Percentiles rank a stretch among this genome's conserved stretches.
Evolutionary conservation across 2,329 filamentous ascomycete species (phyloP).

Genomic region (Thielaviopsis populi): DNA sequence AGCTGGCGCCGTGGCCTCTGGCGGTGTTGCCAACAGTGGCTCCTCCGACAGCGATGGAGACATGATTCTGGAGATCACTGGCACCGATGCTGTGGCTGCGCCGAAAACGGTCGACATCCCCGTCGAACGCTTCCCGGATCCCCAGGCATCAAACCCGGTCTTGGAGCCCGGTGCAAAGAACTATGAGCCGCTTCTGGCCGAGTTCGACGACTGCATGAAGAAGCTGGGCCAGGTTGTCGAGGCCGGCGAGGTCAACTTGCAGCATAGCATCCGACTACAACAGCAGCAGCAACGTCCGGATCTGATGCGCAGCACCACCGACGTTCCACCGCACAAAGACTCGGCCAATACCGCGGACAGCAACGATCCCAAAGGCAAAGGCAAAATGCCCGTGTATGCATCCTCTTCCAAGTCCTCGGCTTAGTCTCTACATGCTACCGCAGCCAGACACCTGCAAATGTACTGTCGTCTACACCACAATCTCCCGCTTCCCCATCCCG

Average conservation of each 20-base stretch:
- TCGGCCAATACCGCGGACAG: constrained; percentile 6
- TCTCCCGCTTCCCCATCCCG: too few relatives aligned
- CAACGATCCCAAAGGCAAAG: constrained; percentile 1
- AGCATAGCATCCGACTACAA: constrained; percentile 19
- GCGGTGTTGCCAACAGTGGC: not conserved
- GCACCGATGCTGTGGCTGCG: not conserved
- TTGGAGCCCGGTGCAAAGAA: constrained; percentile 25
- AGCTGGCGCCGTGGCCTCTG: constrained; percentile 17
- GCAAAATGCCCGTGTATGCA: not conserved
- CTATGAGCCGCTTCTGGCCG: constrained; percentile 36
- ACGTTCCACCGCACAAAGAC: not conserved
- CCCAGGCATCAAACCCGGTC: constrained; percentile 11
- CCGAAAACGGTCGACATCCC: not conserved
- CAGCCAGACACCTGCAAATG: not conserved
- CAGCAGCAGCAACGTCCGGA: constrained; percentile 9
- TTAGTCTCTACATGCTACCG: not conserved
- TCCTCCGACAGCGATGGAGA: constrained; percentile 10
- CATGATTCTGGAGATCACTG: constrained; percentile 12
- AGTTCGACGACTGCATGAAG: constrained; percentile 43
- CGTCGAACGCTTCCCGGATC: not conserved
- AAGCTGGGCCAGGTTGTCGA: constrained; percentile 39
- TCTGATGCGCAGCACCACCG: not conserved
- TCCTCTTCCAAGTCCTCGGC: not conserved
- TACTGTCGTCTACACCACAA: not conserved
- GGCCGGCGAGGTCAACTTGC: constrained; percentile 33